Percentiles rank a stretch among this genome's conserved stretches.
phyloP scores from a whole-genome alignment of 2,329 filamentous ascomycete genomes.

The Plenodomus biglobosus region DNA sequence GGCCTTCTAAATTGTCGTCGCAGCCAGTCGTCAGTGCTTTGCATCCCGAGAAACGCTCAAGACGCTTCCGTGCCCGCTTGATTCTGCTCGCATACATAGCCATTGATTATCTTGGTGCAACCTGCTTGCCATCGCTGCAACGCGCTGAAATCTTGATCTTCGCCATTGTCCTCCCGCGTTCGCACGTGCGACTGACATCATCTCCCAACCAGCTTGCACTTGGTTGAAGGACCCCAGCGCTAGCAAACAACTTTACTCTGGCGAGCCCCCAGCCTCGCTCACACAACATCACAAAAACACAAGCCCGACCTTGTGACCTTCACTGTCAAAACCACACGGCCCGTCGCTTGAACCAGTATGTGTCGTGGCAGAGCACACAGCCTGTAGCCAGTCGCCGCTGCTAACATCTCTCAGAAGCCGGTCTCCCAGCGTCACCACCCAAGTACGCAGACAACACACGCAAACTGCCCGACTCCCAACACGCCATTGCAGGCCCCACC shows the following conservation, averaged over 20 bases:
- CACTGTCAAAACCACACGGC: not conserved
- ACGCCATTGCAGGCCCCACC: slow-evolving; percentile 1
- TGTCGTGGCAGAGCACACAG: not conserved
- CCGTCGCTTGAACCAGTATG: not conserved
- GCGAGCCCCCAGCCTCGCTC: slow-evolving; percentile 13
- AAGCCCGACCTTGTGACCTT: slow-evolving; percentile 1
- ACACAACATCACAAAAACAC: slow-evolving; percentile 12
- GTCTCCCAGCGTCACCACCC: not conserved
- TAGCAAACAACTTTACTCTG: slow-evolving; percentile 10
- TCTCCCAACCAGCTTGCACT: slow-evolving; percentile 12
- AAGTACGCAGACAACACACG: not conserved
- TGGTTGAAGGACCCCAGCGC: slow-evolving; percentile 18
- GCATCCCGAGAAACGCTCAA: not conserved
- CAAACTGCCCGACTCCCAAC: not conserved
- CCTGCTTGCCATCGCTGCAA: not conserved
- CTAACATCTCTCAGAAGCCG: not conserved
- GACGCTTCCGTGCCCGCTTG: not conserved
- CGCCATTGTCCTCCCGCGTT: slow-evolving; percentile 18
- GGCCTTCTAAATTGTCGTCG: not conserved
- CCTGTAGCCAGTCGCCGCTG: not conserved
- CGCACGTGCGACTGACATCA: slow-evolving; percentile 36
- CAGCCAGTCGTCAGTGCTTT: not conserved
- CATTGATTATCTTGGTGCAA: too few relatives aligned
- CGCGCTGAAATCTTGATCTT: slow-evolving; percentile 14
- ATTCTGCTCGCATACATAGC: not conserved